Conservation (phyloP, 192 early-diverging fungal genomes). For the Coemansia sp. region DNA sequence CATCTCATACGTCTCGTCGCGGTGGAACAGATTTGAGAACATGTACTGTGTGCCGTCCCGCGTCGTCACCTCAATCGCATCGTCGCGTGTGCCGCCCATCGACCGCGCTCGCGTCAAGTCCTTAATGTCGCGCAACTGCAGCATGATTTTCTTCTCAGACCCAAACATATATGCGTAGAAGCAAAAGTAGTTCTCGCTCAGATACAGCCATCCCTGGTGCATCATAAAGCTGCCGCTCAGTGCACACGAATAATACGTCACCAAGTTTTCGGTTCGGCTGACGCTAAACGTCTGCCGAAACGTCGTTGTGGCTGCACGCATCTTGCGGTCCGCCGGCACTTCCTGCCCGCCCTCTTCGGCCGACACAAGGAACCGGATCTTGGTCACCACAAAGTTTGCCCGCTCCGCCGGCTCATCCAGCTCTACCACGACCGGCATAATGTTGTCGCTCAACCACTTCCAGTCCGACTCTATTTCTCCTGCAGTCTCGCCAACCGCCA, state of each 20-base stretch:
- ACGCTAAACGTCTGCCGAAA: conserved; percentile 88
- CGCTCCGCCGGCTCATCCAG: conserved; percentile 78
- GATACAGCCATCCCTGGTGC: conserved; percentile 97
- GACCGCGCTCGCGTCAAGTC: conserved; percentile 83
- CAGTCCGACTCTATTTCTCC: conserved; percentile 86
- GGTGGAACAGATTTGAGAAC: conserved; percentile 93
- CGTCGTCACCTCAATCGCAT: conserved; percentile 81
- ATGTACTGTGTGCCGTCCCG: conserved; percentile 78
- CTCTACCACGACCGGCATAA: conserved; percentile 64
- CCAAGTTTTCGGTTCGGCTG: conserved; percentile 76
- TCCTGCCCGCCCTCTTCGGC: conserved; percentile 63
- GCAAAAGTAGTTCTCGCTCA: conserved; percentile 87
- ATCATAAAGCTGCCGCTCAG: conserved; percentile 74
- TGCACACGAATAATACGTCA: conserved; percentile 94
- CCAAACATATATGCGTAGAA: conserved; percentile 96
- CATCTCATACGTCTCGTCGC: conserved; percentile 95
- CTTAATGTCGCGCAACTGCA: conserved; percentile 91
- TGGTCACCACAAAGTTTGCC: conserved; percentile 84
- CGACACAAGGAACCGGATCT: conserved; percentile 84
- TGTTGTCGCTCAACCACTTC: conserved; percentile 82
- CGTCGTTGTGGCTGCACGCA: conserved; percentile 79
- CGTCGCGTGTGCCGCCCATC: conserved; percentile 85
- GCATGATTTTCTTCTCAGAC: conserved; percentile 84
- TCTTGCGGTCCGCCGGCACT: conserved; percentile 78
- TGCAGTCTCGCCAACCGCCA: conserved; percentile 80